Evolutionary conservation across 2,329 filamentous ascomycete species (phyloP), one percentile per base, ranked within the genome.

Genomic region (Aspergillus sp.): DNA sequence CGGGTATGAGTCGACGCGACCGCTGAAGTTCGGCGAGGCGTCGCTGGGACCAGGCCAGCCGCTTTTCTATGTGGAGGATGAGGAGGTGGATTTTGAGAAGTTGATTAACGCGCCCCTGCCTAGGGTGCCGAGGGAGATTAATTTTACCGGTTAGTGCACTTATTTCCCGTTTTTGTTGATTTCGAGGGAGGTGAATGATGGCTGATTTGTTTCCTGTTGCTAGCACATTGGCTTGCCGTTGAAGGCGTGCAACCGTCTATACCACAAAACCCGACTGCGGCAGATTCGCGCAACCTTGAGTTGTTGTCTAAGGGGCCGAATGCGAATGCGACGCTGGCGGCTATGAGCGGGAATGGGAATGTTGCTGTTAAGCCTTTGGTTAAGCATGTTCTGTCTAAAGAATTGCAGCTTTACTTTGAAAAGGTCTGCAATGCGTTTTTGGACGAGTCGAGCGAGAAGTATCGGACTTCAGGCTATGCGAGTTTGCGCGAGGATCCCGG

Each of bases 81-180:
- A 99, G 71, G 95, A 99, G 79, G 89, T 98, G 54, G 95, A 99
- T 75, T 98, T 99, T 71, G 95, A 99, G 79, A 98, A 98, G 80
- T 81, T 99, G 64, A 97, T 99, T 73, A 99, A 99, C 77, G 92
- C 92, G 63, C 91, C 95, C 4, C 77, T 99, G 64, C 95, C 95
- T 24, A 97, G 96, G 75, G 93, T 99, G 30, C 95, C 95, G 34
- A 84, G 93, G 49, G 95, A 99, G 74, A 89, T 95, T 67, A 91
- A 87, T 60, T 93, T 97, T 71, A 98, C 93, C 41, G 89, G 91
- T 93, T 78, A 56, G 82, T 20, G 34, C 57, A n/a, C 44, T 9
- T n/a, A 7, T 22, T 44, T 48, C 54, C 18, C 20, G 9, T 38
- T 9, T 8, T 11, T 22, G 18, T 26, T 34, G 12, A 38, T 43